Percentiles rank a stretch among this genome's conserved stretches.
phyloP scores from a whole-genome alignment of 2,329 filamentous ascomycete species.

The Zymoseptoria pseudotritici region DNA sequence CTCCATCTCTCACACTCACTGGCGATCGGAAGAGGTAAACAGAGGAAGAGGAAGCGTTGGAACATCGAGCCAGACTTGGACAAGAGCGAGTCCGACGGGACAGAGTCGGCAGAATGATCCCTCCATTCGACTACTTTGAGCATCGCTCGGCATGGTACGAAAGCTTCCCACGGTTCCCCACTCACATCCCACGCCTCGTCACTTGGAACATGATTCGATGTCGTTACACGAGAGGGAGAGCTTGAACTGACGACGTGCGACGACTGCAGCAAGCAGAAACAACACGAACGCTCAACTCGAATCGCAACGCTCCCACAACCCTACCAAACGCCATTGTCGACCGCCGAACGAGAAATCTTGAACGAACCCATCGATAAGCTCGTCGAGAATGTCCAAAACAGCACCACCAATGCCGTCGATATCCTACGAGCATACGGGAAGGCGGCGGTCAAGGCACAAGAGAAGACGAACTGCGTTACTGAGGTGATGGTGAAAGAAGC shows the following conservation, averaged over 20 bases:
- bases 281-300: conserved; percentile 62
- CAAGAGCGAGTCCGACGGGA: not conserved
- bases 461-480: conserved; percentile 82
- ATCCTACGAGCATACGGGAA: conserved; percentile 83
- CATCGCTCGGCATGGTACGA: conserved; percentile 64
- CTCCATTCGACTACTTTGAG: conserved; percentile 59
- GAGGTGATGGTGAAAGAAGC: conserved; percentile 76
- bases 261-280: conserved; percentile 62
- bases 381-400: conserved; percentile 69
- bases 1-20: not conserved
- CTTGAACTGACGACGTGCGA: conserved; percentile 2
- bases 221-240: not conserved
- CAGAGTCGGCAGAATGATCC: conserved; percentile 22
- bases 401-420: conserved; percentile 56
- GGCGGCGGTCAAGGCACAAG: conserved; percentile 73
- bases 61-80: not conserved
- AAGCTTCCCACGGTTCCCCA: conserved; percentile 3
- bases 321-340: conserved; percentile 61
- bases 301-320: conserved; percentile 58
- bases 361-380: conserved; percentile 68
- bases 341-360: conserved; percentile 59
- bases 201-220: conserved; percentile 3
- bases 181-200: conserved; percentile 9
- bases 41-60: not conserved
- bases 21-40: not conserved